phyloP scores from a whole-genome alignment of 805 yeast species.

The Kuraishia floccosa region DNA sequence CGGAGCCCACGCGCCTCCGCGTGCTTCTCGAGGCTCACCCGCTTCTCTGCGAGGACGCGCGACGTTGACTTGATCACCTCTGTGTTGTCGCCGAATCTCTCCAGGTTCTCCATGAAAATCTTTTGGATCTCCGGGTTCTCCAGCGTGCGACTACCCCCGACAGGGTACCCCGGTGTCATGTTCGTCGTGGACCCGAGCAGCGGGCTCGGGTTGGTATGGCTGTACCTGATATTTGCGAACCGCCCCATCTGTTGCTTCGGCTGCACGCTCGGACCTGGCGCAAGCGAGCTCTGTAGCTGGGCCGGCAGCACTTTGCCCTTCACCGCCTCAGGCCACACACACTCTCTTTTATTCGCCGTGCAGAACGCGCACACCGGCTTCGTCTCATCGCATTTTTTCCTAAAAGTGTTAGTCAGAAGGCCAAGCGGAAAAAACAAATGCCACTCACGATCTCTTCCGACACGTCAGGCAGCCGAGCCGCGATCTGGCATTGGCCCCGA shows the following conservation, averaged over 20 bases:
- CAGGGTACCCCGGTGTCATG: no score
- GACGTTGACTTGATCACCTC: neutral
- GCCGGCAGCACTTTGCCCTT: no score
- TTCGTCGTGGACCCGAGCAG: no score
- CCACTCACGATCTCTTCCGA: neutral
- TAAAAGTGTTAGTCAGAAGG: neutral
- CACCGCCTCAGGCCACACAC: conserved; percentile 58
- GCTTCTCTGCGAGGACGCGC: neutral
- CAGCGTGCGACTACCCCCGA: no score
- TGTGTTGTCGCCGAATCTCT: conserved; percentile 2
- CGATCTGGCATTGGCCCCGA: conserved; percentile 1
- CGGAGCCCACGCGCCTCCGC: no score
- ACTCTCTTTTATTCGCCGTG: conserved; percentile 36
- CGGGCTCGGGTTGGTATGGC: no score
- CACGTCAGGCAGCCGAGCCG: neutral
- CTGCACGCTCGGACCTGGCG: no score
- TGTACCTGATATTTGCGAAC: no score
- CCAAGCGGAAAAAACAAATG: neutral
- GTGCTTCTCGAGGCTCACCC: no score
- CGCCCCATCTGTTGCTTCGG: no score
- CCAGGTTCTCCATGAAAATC: conserved; percentile 2
- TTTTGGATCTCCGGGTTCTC: no score
- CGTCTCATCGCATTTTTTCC: conserved; percentile 51
- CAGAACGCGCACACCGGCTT: conserved; percentile 51
- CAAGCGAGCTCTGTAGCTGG: no score